Base-by-base conservation (phyloP, 495 filamentous ascomycete genomes). In the Aspergillus funiculosus region DNA sequence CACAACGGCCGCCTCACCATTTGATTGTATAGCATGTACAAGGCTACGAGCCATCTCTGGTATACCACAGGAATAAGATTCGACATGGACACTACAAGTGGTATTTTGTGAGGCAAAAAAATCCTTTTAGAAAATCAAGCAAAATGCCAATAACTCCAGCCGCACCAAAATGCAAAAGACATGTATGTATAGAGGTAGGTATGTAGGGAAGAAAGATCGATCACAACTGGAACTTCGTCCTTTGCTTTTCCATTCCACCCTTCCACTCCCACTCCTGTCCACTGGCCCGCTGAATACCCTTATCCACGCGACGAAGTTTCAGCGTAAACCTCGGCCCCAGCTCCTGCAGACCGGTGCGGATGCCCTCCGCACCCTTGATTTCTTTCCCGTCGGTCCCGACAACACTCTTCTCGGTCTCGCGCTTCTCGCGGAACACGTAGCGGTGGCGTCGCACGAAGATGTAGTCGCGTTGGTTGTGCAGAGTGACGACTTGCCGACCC, bases 241-340 rank as follows among this genome's bases (percentile, higher is more conserved):
- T 74, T 67, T 82, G 63, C 71, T 95, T 96, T 72, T 98, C 92
- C 83, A 90, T 89, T 62, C 78, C 76, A 4, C 83, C 83, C 69
- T 92, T 87, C 91, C 91, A 97, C 60, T 92, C 78, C 90, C 92
- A 97, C 59, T 91, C 86, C 59, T 89, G 87, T 21, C 88, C 89
- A 62, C 79, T 83, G 15, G 74, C 78, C 46, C 82, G 71, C 48
- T 90, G 88, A 32, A 98, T 81, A 1, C 88, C 89, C 71, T 86
- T 89, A 61, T 97, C 90, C 17, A 97, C 82, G 58, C 92, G 79
- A 42, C 94, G 79, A 48, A 98, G 67, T 71, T 94, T 95, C 56
- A 95, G 53, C 0, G 89, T 94, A 59, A 94, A 86, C 24, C 86
- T 66, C 1, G 89, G 89, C 0, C 89, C 89, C 18, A 95, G 62